Percentiles rank a stretch among this genome's conserved stretches.
Evolutionary conservation across 2,329 filamentous ascomycete species (phyloP).

Genomic region (Talaromyces sp.): DNA sequence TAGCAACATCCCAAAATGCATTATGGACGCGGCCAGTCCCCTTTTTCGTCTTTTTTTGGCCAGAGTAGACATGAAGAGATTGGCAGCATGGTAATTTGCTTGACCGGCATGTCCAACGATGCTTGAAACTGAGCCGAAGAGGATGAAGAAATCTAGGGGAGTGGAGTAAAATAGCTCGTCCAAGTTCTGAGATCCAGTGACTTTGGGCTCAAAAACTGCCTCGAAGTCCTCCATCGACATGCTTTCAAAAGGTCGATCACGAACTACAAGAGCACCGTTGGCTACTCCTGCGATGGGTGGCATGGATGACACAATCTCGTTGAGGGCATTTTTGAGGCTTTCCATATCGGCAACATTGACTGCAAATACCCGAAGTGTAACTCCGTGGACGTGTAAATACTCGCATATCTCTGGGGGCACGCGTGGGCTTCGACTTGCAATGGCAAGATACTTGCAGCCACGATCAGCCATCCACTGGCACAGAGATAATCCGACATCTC

Average conservation of each 20-base stretch:
- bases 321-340: not conserved
- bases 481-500: constrained; percentile 31
- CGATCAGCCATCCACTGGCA: constrained; percentile 30
- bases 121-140: constrained; percentile 31
- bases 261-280: constrained; percentile 38
- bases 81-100: constrained; percentile 31
- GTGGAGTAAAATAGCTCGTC: constrained; percentile 23
- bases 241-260: constrained; percentile 33
- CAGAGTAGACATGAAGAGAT: constrained; percentile 24
- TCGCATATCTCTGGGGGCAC: constrained; percentile 16
- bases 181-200: constrained; percentile 31
- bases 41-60: constrained; percentile 14
- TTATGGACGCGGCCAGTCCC: constrained; percentile 21
- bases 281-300: constrained; percentile 37
- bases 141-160: constrained; percentile 39
- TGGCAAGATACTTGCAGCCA: constrained; percentile 29
- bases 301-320: constrained; percentile 5
- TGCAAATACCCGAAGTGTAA: not conserved
- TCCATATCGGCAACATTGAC: constrained; percentile 7
- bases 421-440: constrained; percentile 31
- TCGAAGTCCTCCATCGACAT: constrained; percentile 31
- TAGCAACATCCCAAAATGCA: constrained; percentile 31
- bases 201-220: constrained; percentile 36
- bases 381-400: not conserved
- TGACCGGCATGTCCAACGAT: constrained; percentile 36